Percentiles rank a stretch among this genome's conserved stretches.
Evolutionary conservation across 129 eudicot species (phyloP).

Genomic region (Solidago caesia): DNA sequence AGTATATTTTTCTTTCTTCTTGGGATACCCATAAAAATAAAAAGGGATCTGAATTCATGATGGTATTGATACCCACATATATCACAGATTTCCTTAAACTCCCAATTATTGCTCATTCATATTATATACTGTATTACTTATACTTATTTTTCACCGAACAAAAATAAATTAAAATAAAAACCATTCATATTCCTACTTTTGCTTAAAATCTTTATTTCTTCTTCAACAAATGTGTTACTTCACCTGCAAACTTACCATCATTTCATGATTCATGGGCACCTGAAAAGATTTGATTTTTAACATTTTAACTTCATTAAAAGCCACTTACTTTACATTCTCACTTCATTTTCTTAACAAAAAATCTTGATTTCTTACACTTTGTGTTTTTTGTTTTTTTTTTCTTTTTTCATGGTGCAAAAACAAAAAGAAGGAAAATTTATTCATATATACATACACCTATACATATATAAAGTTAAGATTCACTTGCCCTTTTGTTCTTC

Average conservation of each 20-base stretch:
- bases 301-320: conserved; percentile 9
- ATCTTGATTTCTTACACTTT: conserved; percentile 21
- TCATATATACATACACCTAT: neutral
- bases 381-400: conserved; percentile 14
- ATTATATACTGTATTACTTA: conserved; percentile 10
- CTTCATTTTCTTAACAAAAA: neutral
- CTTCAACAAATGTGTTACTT: conserved; percentile 30
- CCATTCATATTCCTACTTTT: neutral
- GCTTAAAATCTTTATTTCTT: conserved; percentile 29
- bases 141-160: neutral
- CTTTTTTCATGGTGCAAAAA: conserved; percentile 20
- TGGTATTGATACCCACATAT: conserved; percentile 29
- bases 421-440: conserved; percentile 17
- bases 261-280: conserved; percentile 17
- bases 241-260: conserved; percentile 35
- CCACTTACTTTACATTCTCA: conserved; percentile 8
- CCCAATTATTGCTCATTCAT: conserved; percentile 34
- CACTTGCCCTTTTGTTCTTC: conserved; percentile 35
- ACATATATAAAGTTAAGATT: conserved; percentile 33
- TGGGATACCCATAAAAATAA: conserved; percentile 33
- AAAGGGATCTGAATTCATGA: conserved; percentile 36
- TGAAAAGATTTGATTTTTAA: conserved; percentile 20
- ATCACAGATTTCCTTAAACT: conserved; percentile 36
- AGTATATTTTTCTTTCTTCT: conserved; percentile 16
- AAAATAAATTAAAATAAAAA: neutral